A percentile compares a stretch with the other conserved stretches of the same genome.
phyloP scores from a whole-genome alignment of 2,329 filamentous ascomycete genomes.

The Penicillium griseofulvum region DNA sequence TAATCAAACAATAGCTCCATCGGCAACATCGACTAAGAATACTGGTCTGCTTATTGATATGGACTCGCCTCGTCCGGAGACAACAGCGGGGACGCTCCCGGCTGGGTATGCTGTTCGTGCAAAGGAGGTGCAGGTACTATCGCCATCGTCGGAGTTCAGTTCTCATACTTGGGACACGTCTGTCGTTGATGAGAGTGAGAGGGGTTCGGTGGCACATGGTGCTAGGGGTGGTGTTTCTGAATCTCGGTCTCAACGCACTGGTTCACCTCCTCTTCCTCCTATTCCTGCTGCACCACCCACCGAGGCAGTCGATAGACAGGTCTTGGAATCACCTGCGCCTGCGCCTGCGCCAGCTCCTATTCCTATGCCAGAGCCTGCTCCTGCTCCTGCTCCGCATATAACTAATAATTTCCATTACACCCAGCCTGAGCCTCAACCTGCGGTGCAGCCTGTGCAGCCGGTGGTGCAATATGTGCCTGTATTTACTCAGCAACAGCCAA shows the following conservation, averaged over 20 bases:
- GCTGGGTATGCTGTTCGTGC: neutral
- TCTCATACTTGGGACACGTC: constrained; percentile 16
- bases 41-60: constrained; percentile 20
- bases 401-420: constrained; percentile 16
- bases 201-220: constrained; percentile 1
- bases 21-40: constrained; percentile 1
- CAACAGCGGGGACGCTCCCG: neutral
- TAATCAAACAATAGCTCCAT: neutral
- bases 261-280: constrained; percentile 3
- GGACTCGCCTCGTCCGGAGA: constrained; percentile 10
- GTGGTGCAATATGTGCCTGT: constrained; percentile 53
- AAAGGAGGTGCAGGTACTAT: constrained; percentile 4
- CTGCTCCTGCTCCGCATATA: constrained; percentile 7
- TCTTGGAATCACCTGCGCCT: neutral
- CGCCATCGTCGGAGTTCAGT: constrained; percentile 8
- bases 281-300: neutral
- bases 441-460: neutral
- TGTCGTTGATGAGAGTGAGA: constrained; percentile 12
- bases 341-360: neutral
- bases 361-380: constrained; percentile 1
- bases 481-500: constrained; percentile 50
- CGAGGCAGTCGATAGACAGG: neutral
- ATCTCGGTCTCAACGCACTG: neutral
- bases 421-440: constrained; percentile 35
- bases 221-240: neutral